Percentiles rank a stretch among this genome's conserved stretches.
Evolutionary conservation across 345 rosid genomes (phyloP).

Genomic region (Eucalyptus rudis): DNA sequence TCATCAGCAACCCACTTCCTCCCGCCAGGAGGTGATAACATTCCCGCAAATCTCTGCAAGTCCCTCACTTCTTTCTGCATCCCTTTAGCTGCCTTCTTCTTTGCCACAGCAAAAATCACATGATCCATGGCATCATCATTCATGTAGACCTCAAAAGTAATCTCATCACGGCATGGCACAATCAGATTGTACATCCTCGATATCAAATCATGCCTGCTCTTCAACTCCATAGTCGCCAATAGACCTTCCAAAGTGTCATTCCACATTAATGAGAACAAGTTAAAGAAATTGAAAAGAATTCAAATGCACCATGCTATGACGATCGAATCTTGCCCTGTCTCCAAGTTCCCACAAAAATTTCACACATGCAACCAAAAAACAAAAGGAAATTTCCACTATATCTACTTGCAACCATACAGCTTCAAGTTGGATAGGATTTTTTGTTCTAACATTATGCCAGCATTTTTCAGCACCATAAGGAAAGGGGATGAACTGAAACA

Average conservation of each 20-base stretch:
- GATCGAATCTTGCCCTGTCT: neutral
- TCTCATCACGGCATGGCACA: conserved; percentile 85
- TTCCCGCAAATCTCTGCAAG: conserved; percentile 62
- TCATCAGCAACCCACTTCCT: conserved; percentile 84
- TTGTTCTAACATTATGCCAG: neutral
- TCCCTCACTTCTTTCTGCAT: conserved; percentile 85
- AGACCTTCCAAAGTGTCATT: conserved; percentile 1
- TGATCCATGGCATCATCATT: conserved; percentile 92
- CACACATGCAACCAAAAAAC: neutral
- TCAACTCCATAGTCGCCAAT: conserved; percentile 84
- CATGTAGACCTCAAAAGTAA: conserved; percentile 83
- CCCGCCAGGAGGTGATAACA: conserved; percentile 32
- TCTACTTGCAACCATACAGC: neutral
- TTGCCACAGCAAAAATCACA: conserved; percentile 63
- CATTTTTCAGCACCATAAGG: neutral
- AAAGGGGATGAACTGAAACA: neutral
- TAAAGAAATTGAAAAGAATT: neutral
- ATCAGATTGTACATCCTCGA: conserved; percentile 58
- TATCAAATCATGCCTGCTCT: conserved; percentile 89
- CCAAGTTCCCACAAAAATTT: neutral
- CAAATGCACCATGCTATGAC: neutral
- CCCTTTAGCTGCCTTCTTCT: conserved; percentile 73
- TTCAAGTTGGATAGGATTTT: neutral
- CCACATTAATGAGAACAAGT: neutral
- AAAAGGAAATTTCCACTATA: neutral